Conservation (phyloP, 768 basidiomycete species). For the Boletales sp. region DNA sequence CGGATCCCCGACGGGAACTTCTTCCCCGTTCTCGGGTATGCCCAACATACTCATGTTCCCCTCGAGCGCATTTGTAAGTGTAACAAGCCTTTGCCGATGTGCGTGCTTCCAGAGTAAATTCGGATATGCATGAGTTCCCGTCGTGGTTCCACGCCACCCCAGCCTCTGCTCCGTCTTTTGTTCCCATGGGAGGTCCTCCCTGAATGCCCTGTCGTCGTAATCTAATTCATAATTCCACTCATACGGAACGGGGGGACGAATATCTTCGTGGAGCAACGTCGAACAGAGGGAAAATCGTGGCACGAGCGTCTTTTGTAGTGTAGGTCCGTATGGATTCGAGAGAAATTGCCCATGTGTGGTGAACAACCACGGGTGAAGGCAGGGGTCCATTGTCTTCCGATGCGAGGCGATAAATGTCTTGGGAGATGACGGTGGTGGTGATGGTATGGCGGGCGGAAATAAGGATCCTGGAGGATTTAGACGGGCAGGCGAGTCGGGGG, state of each 20-base stretch:
- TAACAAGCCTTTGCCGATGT: conserved; percentile 50
- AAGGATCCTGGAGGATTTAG: conserved; percentile 24
- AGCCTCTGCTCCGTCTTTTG: conserved; percentile 58
- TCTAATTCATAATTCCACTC: conserved; percentile 39
- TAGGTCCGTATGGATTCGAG: conserved; percentile 43
- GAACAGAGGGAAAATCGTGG: conserved; percentile 54
- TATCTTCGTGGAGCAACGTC: conserved; percentile 52
- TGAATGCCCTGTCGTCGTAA: conserved; percentile 26
- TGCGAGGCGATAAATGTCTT: conserved; percentile 38
- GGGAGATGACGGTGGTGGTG: neutral
- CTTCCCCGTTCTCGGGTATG: conserved; percentile 21
- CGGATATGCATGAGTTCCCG: conserved; percentile 50
- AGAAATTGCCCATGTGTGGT: conserved; percentile 51
- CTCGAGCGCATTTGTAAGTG: conserved; percentile 37
- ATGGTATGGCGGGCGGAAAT: neutral
- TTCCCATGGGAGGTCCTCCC: conserved; percentile 60
- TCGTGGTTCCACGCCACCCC: conserved; percentile 73
- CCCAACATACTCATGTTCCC: conserved; percentile 39
- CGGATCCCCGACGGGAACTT: conserved; percentile 34
- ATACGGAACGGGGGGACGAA: conserved; percentile 40
- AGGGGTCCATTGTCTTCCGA: conserved; percentile 34
- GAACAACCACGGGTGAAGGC: conserved; percentile 33
- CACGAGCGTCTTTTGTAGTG: conserved; percentile 38
- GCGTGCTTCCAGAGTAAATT: conserved; percentile 44
- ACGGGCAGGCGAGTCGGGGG: conserved; percentile 23